Base-by-base conservation (phyloP, 768 basidiomycete species). In the Suillus variegatus region DNA sequence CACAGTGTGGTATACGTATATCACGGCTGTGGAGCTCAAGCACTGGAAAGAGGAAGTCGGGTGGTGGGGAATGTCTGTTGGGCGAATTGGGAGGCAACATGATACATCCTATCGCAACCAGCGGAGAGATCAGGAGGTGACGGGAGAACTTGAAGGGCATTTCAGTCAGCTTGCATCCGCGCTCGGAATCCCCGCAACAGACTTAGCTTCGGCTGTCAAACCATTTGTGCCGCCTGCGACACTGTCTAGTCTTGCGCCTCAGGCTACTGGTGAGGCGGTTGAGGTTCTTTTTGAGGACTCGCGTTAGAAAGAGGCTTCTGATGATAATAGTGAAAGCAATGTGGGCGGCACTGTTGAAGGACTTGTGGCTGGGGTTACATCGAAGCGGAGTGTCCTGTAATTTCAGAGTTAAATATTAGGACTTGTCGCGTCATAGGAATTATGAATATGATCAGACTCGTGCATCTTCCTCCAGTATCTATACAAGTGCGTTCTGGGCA, bases 191-290 rank as follows among this genome's bases (percentile, higher is more conserved):
- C 82, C 85, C 0, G 80, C 87, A 18, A 76, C 78, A 47, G 86
- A 89, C 44, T 77, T 92, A 1, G 89, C 90, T 3, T 80, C 79
- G 20, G 91, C 89, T 0, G 86, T 92, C 57, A 81, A 82, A 67
- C 80, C 86, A 38, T 75, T 87, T 66, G 84, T 90, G 12, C 87
- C 89, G 1, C 83, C 85, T 12, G 87, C 85, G 8, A 87, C 84
- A 44, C 72, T 90, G 60, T 84, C 86, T 10, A 87, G 85, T 1
- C 75, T 89, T 6, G 82, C 82, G 2, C 66, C 44, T 6, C 77
- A 78, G 60, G 83, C 84, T 71, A 85, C 84, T 0, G 82, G 82
- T 1, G 82, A 85, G 20, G 77, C 78, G 14, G 74, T 79, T 9
- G 72, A 83, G 67, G 49, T 86, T 44, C 60, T 74, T n/a, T 54